Base-by-base conservation (phyloP, 1,284 basidiomycete genomes). In the Ceratobasidium sp. region DNA sequence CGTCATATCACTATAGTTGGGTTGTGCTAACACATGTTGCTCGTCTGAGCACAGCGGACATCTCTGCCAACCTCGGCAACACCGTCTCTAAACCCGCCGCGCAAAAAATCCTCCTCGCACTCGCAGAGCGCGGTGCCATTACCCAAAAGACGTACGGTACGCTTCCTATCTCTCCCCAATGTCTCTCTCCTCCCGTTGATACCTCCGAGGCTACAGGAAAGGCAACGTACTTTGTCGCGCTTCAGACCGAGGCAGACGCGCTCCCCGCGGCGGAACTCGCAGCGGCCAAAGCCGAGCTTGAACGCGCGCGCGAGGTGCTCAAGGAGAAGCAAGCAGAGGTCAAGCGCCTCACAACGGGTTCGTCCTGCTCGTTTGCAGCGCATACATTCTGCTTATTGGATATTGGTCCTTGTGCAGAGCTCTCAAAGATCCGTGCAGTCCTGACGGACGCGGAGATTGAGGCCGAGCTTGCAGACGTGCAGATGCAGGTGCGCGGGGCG, bases 31-130 rank as follows among this genome's bases (percentile, higher is more conserved):
- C 30, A 14, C 42, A 12, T 18, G 23, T 71, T 60, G 30, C 16
- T 51, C 38, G 25, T 42, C 30, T 38, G 36, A 9, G 14, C n/a
- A 58, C 1, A 75, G 94, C 93, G 44, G 93, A 95, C 78, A 89
- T 96, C 1, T 85, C 91, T 16, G 91, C 92, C 18, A 96, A 96
- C 79, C 83, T 96, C 49, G 95, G 94, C 79, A 91, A 91, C 67
- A 87, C 88, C 11, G 88, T 96, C 0, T 87, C 92, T 8, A 95
- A 95, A 79, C 81, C 92, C 0, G 84, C 88, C 8, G 88, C 89
- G 0, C 92, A 94, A 79, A 95, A 95, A 81, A 90, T 95, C 59
- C 84, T 95, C 14, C 82, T 86, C 0, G 81, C 86, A 0, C 85
- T 95, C 14, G 89, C 94, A 0, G 92, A 93, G 75, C 92, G 87